A percentile compares a stretch with the other conserved stretches of the same genome.
These are phyloP conservation scores for Oryza meyeriana DNA, from an alignment of 176 grass and related monocot species.

Conservation along the genomic window DNA sequence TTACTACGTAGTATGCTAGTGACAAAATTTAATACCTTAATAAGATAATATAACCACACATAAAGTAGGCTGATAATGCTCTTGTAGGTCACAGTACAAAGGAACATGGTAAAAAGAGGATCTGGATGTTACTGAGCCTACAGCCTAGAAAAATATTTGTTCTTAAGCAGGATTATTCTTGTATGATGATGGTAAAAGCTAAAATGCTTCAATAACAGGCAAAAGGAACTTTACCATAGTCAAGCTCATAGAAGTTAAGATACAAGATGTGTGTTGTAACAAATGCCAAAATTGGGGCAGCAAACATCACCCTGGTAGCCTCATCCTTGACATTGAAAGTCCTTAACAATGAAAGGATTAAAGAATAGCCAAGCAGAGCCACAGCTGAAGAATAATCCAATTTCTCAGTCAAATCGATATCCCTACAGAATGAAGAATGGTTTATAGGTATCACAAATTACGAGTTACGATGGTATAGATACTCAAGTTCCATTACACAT, in stretches of 20 bases:
- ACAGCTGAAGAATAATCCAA: slow-evolving; percentile 94
- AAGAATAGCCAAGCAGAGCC: slow-evolving; percentile 74
- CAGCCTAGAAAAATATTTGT: not conserved
- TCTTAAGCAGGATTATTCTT: not conserved
- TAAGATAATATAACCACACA: not conserved
- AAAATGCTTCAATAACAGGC: slow-evolving; percentile 15
- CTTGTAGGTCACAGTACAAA: not conserved
- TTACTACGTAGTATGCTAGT: not conserved
- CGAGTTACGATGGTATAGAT: not conserved
- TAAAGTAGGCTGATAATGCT: not conserved
- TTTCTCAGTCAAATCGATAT: slow-evolving; percentile 93
- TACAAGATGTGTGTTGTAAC: slow-evolving; percentile 95
- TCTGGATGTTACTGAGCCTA: not conserved
- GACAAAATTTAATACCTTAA: not conserved
- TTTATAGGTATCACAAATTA: not conserved
- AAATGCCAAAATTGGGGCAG: slow-evolving; percentile 89
- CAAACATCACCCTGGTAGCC: slow-evolving; percentile 91
- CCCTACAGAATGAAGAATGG: slow-evolving; percentile 50
- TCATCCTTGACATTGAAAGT: slow-evolving; percentile 89
- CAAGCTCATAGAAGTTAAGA: slow-evolving; percentile 89
- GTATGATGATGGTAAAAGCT: not conserved
- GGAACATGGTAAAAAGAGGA: slow-evolving; percentile 18
- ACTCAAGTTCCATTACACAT: not conserved
- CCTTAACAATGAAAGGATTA: slow-evolving; percentile 83
- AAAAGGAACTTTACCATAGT: slow-evolving; percentile 65